phyloP scores from a whole-genome alignment of 2,329 filamentous ascomycete genomes.

The Sporothrix sp. region DNA sequence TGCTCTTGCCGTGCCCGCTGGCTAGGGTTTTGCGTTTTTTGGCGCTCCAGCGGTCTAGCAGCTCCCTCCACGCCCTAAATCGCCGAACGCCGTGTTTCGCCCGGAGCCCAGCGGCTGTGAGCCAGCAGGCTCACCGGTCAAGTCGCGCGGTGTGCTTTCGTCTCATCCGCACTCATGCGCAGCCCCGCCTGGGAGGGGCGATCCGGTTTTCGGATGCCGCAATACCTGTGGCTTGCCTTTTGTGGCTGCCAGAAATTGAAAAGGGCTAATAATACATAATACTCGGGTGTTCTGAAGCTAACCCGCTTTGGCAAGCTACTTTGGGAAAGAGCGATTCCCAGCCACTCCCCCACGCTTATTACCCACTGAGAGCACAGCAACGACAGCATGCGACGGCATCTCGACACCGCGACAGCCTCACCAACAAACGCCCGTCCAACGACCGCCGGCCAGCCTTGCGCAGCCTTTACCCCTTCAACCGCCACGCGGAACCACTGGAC shows the following conservation, averaged over 20 bases:
- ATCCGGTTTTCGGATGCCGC: not conserved
- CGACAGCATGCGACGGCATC: conserved; percentile 3
- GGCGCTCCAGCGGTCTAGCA: not conserved
- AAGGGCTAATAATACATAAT: not conserved
- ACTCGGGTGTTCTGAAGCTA: conserved; percentile 1
- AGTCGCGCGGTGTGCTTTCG: not conserved
- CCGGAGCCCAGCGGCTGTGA: too few relatives aligned
- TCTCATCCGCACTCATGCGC: not conserved
- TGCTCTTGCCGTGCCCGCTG: not conserved
- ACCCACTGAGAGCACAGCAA: not conserved
- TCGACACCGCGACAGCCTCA: not conserved
- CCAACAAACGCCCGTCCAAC: not conserved
- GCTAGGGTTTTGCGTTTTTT: conserved; percentile 1
- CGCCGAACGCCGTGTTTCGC: conserved; percentile 11
- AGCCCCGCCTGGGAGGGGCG: not conserved
- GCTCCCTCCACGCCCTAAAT: conserved; percentile 3
- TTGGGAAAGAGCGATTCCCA: not conserved
- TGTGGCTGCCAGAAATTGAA: not conserved
- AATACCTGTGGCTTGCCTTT: not conserved
- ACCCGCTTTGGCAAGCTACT: conserved; percentile 3
- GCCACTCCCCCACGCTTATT: not conserved
- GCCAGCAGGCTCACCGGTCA: too few relatives aligned
- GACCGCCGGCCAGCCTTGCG: not conserved
- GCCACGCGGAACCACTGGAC: not conserved
- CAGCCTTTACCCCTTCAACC: not conserved